Evolutionary conservation across 257 asterid species (phyloP), one percentile per base, ranked within the genome.

Genomic region (Gynochthodes officinalis): DNA sequence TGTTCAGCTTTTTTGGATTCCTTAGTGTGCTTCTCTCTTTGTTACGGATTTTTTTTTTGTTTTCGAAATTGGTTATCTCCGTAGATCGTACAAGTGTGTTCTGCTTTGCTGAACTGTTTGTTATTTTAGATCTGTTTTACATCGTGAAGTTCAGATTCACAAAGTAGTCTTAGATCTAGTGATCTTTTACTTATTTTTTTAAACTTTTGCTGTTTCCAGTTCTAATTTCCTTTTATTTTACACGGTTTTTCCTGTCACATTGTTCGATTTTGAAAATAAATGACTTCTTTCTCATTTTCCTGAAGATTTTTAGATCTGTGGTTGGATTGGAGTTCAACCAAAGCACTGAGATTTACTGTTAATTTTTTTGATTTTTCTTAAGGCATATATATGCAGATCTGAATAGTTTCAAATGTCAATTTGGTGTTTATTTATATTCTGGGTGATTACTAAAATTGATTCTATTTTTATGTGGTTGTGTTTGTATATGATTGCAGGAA

Each of bases 401-500:
- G 37, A 11, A 5, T 3, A 64, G 42, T 25, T 64, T 52, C 4
- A 10, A 23, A 23, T 46, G 2, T 8, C 13, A 7, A 50, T 19
- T 50, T 48, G 2, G 21, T 48, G 3, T 3, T 13, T 1, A 2
- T 2, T 7, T 48, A 13, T 19, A 0, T 13, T 13, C 53, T 48
- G 21, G 4, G 11, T 48, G 13, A 12, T 48, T 5, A 43, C 53
- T 13, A 5, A 16, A 12, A 13, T 48, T 13, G 49, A 7, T 12
- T 1, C 16, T 50, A 1, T n/a, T 50, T 6, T 72, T 1, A 65
- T 55, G 7, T 72, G 35, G 64, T 32, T 43, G 60, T 21, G 35
- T 35, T 57, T 71, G 33, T 39, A 73, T 28, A 65, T 21, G 67
- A 40, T 73, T 71, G 13, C 81, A 86, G 89, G 79, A 40, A 85